phyloP scores from a whole-genome alignment of 441 rosid genomes.

The Adansonia grandidieri region DNA sequence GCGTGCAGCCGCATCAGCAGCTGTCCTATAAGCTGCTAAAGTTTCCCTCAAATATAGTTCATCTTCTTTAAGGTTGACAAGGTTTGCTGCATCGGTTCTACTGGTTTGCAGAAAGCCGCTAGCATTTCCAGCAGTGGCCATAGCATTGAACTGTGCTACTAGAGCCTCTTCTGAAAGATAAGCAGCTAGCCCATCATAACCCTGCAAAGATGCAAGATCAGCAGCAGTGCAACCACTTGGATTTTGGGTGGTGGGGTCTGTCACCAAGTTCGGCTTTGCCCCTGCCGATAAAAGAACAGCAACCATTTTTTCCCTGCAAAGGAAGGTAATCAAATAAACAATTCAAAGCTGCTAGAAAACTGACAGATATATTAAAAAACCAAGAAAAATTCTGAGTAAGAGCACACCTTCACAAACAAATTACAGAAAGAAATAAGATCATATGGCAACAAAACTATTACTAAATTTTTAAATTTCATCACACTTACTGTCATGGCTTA shows the following conservation, averaged over 20 bases:
- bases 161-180: conserved; percentile 87
- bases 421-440: not conserved
- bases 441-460: not conserved
- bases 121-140: conserved; percentile 88
- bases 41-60: conserved; percentile 78
- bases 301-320: conserved; percentile 92
- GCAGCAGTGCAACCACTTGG: conserved; percentile 81
- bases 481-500: not conserved
- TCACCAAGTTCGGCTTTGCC: conserved; percentile 87
- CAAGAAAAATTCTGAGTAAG: not conserved
- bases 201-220: conserved; percentile 80
- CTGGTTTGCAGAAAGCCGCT: conserved; percentile 63
- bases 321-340: conserved; percentile 26
- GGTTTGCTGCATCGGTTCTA: conserved; percentile 39
- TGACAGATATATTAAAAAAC: not conserved
- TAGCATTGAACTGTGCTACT: conserved; percentile 79
- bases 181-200: conserved; percentile 86
- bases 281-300: conserved; percentile 89
- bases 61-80: conserved; percentile 56
- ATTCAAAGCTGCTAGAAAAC: not conserved
- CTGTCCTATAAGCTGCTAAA: conserved; percentile 80
- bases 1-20: conserved; percentile 93
- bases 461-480: not conserved
- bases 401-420: not conserved
- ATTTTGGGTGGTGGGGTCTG: conserved; percentile 74